Evolutionary conservation across 768 basidiomycete species (phyloP), one percentile per base, ranked within the genome.

Genomic region (Mycena galopus): DNA sequence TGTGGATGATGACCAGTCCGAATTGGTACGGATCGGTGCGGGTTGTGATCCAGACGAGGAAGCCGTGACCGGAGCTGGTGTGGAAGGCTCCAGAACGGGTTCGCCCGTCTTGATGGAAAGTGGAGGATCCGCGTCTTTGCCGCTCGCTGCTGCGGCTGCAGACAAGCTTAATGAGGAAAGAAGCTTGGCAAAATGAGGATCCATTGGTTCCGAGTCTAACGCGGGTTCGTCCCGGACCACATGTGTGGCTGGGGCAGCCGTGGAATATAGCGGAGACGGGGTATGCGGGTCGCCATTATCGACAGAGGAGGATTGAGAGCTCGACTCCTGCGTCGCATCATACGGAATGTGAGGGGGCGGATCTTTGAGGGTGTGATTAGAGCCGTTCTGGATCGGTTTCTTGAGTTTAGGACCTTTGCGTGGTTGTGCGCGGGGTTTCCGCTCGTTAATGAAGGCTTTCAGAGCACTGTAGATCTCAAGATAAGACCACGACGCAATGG

Each of bases 141-240:
- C 65, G 47, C 61, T 64, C 29, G 65, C 61, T 47, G 82, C 77
- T 51, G 82, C 77, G 21, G 80, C 76, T 35, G 86, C 87, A 39
- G 93, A 94, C 56, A 90, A 79, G 9, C 90, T 89, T 60, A 94
- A 83, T 7, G 89, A 89, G 55, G 85, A 88, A 61, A 94, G 82
- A 10, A 94, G 84, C 33, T 89, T 86, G 23, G 93, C 92, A 78
- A 94, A 88, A 73, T 94, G 92, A 35, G 92, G 91, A 78, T 94
- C 92, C 74, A 92, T 80, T 60, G 81, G 71, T 51, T 84, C 81
- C 23, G 81, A 68, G 29, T 81, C 78, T 56, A 81, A 65, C 73
- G 78, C 76, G 73, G 80, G 39, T 57, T 75, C 79, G 37, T 83
- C 81, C 53, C 83, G 82, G n/a, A 81, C 79, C 61, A 83, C 78